Base-by-base conservation (phyloP, 2,329 filamentous ascomycete genomes). In the Pseudopithomyces maydicus region DNA sequence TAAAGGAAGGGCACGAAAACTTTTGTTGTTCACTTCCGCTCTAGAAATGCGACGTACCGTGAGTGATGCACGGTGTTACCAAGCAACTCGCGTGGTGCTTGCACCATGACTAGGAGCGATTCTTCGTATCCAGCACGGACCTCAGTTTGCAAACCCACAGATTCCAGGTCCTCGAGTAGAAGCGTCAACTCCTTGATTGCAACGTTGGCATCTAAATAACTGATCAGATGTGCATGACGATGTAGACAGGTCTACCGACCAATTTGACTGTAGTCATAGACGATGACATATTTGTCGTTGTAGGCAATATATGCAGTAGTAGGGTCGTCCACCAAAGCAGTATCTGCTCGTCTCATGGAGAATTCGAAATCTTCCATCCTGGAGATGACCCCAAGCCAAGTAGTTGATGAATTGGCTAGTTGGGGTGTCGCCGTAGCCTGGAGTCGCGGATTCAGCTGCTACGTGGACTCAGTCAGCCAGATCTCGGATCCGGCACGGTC, bases 251-350 rank as follows among this genome's bases (percentile, higher is more conserved):
- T 15, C 12, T 26, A 67, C 69, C n/a, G 52, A 74, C 69, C 67
- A 47, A 67, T 33, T 17, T 59, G 57, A 29, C 61, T 58, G 47
- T 68, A 74, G 36, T 74, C 64, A 54, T 73, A 73, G 10, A 70
- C 67, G 1, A 73, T 49, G 20, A 73, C 66, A 60, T 73, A 74
- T 47, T 72, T 72, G 55, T 73, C 69, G 49, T 73, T 66, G 44
- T 71, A 73, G 5, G 64, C 65, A 36, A 67, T 62, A 41, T 69
- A 60, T 15, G 61, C 56, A 38, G 64, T 62, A 39, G 64, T 62
- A 41, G 60, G 55, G 54, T 70, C 66, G 51, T 70, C 69, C 12
- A 63, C 58, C n/a, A 67, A 38, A 10, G 57, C 64, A 20, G 65
- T 70, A 20, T 69, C 65, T 36, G 64, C 65, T 56, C 65, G 61